Conservation (phyloP, 164 flowering plant genomes). For the Nymphaea colorata region DNA sequence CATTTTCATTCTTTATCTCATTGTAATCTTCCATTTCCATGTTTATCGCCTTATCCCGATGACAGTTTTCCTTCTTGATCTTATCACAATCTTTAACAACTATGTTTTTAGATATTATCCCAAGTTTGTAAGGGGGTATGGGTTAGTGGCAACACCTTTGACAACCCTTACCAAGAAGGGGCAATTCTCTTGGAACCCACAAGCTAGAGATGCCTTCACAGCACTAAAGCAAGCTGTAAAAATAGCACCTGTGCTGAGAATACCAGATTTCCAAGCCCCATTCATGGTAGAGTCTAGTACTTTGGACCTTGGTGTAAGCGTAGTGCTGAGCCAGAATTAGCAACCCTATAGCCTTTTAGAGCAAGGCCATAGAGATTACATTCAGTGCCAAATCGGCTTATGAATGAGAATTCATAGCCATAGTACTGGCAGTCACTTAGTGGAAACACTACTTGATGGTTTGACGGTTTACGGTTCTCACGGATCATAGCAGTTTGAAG, state of each 20-base stretch:
- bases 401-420: slow-evolving; percentile 5
- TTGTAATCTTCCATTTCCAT: too few species aligned
- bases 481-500: slow-evolving; percentile 4
- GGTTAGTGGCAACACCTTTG: background rate
- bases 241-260: slow-evolving; percentile 2
- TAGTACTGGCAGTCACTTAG: background rate
- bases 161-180: slow-evolving; percentile 2
- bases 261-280: background rate
- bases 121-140: slow-evolving; percentile 1
- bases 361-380: background rate
- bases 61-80: too few species aligned
- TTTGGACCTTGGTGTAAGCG: background rate
- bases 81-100: too few species aligned
- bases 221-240: background rate
- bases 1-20: too few species aligned
- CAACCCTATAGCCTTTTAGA: slow-evolving; percentile 1
- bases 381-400: background rate
- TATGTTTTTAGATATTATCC: slow-evolving; percentile 3
- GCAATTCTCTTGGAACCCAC: background rate
- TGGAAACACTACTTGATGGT: slow-evolving; percentile 4
- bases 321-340: slow-evolving; percentile 1
- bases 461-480: background rate
- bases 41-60: too few species aligned
- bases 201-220: background rate
- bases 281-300: slow-evolving; percentile 1